phyloP scores from a whole-genome alignment of 2,329 filamentous ascomycete species.

The Colletotrichum gloeosporioides region DNA sequence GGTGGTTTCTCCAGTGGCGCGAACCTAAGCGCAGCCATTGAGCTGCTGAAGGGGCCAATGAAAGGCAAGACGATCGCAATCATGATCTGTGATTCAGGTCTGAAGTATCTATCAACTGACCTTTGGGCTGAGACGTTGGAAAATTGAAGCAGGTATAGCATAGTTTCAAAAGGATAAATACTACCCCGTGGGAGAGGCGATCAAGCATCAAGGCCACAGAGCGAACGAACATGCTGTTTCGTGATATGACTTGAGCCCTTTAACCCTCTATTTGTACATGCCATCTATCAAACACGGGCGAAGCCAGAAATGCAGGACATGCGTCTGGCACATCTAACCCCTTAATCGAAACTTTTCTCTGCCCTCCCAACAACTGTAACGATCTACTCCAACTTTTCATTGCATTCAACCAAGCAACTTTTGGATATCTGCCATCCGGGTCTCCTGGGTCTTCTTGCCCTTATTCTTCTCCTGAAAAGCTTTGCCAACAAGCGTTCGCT shows the following conservation, averaged over 20 bases:
- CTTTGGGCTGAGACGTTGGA: neutral
- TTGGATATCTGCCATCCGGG: slow-evolving; percentile 60
- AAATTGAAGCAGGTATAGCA: neutral
- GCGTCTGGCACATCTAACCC: neutral
- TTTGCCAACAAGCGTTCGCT: slow-evolving; percentile 77
- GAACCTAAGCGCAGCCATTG: neutral
- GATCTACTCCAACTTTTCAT: neutral
- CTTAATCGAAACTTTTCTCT: neutral
- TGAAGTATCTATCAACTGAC: neutral
- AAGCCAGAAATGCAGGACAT: neutral
- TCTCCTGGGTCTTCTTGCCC: slow-evolving; percentile 60
- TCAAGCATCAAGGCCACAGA: neutral
- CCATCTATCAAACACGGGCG: neutral
- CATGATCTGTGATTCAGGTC: neutral
- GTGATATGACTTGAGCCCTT: neutral
- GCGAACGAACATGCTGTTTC: neutral
- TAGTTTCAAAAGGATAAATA: neutral
- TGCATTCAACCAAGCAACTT: slow-evolving; percentile 47
- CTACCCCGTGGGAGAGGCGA: neutral
- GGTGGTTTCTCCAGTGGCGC: neutral
- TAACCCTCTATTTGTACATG: neutral
- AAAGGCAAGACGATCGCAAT: neutral
- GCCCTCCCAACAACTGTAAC: neutral
- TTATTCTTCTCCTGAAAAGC: slow-evolving; percentile 78
- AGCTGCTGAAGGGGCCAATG: neutral